Percentiles rank a stretch among this genome's conserved stretches.
phyloP scores from a whole-genome alignment of 1,139 yeast species.

The Debaryomycetaceae sp. region DNA sequence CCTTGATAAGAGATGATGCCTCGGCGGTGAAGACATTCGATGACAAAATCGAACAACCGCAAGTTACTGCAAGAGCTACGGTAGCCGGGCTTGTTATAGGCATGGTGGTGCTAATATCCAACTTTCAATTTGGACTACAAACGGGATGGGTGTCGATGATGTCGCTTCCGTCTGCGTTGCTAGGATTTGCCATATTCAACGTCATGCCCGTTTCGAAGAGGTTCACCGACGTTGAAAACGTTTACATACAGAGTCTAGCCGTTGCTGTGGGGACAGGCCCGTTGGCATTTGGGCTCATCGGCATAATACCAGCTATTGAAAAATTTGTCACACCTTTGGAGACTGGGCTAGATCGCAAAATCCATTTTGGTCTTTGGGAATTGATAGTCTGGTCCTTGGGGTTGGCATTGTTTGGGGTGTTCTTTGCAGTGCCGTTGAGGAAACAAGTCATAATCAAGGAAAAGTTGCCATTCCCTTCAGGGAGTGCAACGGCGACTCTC shows the following conservation, averaged over 20 bases:
- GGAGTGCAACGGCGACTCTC: slow-evolving; percentile 92
- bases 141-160: slow-evolving; percentile 99
- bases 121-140: slow-evolving; percentile 93
- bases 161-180: slow-evolving; percentile 92
- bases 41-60: slow-evolving; percentile 45
- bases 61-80: slow-evolving; percentile 70
- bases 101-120: slow-evolving; percentile 75
- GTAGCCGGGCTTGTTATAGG: slow-evolving; percentile 75
- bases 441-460: slow-evolving; percentile 81
- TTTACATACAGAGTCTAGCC: slow-evolving; percentile 85
- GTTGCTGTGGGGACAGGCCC: slow-evolving; percentile 99
- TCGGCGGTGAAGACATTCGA: slow-evolving; percentile 14
- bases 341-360: slow-evolving; percentile 53
- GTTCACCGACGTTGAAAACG: slow-evolving; percentile 90
- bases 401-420: slow-evolving; percentile 89
- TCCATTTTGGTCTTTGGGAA: slow-evolving; percentile 43
- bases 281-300: slow-evolving; percentile 88
- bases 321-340: slow-evolving; percentile 77
- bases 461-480: slow-evolving; percentile 89
- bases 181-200: slow-evolving; percentile 81
- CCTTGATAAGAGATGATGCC: neutral
- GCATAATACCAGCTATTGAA: slow-evolving; percentile 95
- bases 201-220: slow-evolving; percentile 42
- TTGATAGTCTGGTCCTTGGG: slow-evolving; percentile 81
- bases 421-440: slow-evolving; percentile 87